Percentiles rank a stretch among this genome's conserved stretches.
Conservation (phyloP, 805 yeast species). For the Yarrowia osloensis region DNA sequence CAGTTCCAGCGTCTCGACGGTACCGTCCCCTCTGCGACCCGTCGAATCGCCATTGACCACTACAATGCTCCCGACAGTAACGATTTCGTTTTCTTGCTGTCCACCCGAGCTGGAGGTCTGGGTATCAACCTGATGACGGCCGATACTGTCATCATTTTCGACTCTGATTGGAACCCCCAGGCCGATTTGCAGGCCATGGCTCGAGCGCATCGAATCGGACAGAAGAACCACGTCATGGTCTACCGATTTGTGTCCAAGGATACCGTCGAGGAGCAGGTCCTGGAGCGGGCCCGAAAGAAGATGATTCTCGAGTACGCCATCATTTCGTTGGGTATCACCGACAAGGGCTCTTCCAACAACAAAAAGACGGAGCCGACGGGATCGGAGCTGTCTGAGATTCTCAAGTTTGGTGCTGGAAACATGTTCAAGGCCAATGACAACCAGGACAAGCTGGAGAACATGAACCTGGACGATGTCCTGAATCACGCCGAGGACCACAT, state of each 20-base stretch:
- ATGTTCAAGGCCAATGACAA: constrained; percentile 96
- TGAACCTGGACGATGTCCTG: constrained; percentile 93
- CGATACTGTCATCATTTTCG: constrained; percentile 96
- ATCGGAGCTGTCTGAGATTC: constrained; percentile 85
- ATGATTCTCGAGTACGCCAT: constrained; percentile 98
- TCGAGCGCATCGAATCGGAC: constrained; percentile 99
- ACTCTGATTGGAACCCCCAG: constrained; percentile 99
- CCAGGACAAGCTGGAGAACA: constrained; percentile 91
- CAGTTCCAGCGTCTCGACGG: constrained; percentile 95
- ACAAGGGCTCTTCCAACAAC: constrained; percentile 55
- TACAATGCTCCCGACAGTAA: constrained; percentile 91
- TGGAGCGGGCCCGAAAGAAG: constrained; percentile 95
- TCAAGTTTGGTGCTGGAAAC: constrained; percentile 97
- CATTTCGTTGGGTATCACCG: constrained; percentile 93
- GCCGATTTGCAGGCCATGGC: constrained; percentile 99
- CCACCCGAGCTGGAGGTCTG: constrained; percentile 98
- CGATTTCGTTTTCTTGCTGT: constrained; percentile 84
- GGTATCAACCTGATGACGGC: constrained; percentile 99
- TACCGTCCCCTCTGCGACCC: constrained; percentile 89
- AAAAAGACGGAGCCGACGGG: constrained; percentile 73
- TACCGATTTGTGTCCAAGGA: constrained; percentile 97
- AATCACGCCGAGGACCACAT: constrained; percentile 97
- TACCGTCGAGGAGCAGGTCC: constrained; percentile 95
- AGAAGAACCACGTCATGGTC: constrained; percentile 95
- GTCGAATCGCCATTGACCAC: constrained; percentile 94